Conservation (phyloP, 192 early-diverging fungal species). For the Entomortierella beljakovae region DNA sequence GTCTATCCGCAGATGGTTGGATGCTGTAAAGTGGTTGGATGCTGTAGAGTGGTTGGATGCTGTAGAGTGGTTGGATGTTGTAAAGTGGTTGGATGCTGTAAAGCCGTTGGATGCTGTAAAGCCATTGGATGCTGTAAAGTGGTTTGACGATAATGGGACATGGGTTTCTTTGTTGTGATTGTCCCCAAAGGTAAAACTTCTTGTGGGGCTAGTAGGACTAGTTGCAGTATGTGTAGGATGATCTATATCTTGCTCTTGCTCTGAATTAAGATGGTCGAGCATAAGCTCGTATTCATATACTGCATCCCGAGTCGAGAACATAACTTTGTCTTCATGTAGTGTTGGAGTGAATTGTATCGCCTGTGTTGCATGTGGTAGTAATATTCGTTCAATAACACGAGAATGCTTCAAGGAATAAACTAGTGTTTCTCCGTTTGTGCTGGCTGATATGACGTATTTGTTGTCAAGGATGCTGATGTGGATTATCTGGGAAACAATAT, state of each 20-base stretch:
- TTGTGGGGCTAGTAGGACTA: neutral
- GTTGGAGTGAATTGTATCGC: slow-evolving; percentile 49
- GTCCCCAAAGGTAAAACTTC: neutral
- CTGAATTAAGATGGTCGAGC: slow-evolving; percentile 18
- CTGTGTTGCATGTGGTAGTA: slow-evolving; percentile 44
- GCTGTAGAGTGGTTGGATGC: neutral
- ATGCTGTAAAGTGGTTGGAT: neutral
- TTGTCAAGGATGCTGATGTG: slow-evolving; percentile 33
- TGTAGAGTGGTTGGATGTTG: neutral
- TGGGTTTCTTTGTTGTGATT: neutral
- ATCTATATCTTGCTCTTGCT: neutral
- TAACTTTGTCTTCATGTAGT: slow-evolving; percentile 42
- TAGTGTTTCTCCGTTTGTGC: slow-evolving; percentile 47
- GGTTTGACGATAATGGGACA: slow-evolving; percentile 1
- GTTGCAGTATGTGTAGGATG: neutral
- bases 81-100: neutral
- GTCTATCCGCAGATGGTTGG: neutral
- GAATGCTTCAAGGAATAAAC: slow-evolving; percentile 25
- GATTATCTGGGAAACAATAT: slow-evolving; percentile 16
- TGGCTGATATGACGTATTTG: slow-evolving; percentile 40
- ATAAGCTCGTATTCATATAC: slow-evolving; percentile 45
- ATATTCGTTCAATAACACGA: slow-evolving; percentile 32
- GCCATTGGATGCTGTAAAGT: neutral
- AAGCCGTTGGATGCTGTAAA: neutral
- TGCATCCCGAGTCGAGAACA: slow-evolving; percentile 50